A percentile compares a stretch with the other conserved stretches of the same genome.
Conservation (phyloP, 2,329 filamentous ascomycete species). For the Fusarium sp. region DNA sequence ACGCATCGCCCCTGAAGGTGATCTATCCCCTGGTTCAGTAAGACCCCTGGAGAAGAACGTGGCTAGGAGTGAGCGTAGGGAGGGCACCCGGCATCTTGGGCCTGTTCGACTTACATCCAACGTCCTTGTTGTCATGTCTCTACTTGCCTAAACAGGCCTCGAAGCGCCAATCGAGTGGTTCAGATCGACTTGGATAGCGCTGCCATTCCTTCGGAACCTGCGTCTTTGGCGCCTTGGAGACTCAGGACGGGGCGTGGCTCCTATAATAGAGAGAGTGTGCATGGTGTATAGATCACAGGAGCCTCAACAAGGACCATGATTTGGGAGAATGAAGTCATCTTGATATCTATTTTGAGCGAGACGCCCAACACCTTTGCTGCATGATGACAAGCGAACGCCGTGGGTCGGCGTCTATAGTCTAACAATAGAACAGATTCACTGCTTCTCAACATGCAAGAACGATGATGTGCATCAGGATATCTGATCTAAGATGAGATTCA, state of each 20-base stretch:
- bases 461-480: conserved; percentile 27
- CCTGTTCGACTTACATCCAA: conserved; percentile 17
- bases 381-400: conserved; percentile 11
- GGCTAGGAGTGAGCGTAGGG: conserved; percentile 11
- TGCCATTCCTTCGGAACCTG: conserved; percentile 25
- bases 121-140: conserved; percentile 13
- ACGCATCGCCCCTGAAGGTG: conserved; percentile 6
- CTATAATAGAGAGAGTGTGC: conserved; percentile 18
- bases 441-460: conserved; percentile 12
- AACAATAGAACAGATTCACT: conserved; percentile 9
- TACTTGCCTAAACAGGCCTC: conserved; percentile 32
- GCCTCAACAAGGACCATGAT: conserved; percentile 15
- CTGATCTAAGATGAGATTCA: conserved; percentile 32
- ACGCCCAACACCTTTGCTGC: conserved; percentile 34
- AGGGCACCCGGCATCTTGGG: conserved; percentile 17
- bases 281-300: conserved; percentile 34
- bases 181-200: conserved; percentile 30
- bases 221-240: conserved; percentile 30
- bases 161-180: conserved; percentile 33
- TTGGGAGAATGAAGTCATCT: conserved; percentile 22
- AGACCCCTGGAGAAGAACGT: conserved; percentile 12
- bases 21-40: background rate
- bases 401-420: conserved; percentile 29
- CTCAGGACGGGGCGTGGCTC: conserved; percentile 13
- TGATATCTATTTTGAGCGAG: conserved; percentile 23